Base-by-base conservation (phyloP, 345 rosid genomes). In the Eucalyptus camaldulensis region DNA sequence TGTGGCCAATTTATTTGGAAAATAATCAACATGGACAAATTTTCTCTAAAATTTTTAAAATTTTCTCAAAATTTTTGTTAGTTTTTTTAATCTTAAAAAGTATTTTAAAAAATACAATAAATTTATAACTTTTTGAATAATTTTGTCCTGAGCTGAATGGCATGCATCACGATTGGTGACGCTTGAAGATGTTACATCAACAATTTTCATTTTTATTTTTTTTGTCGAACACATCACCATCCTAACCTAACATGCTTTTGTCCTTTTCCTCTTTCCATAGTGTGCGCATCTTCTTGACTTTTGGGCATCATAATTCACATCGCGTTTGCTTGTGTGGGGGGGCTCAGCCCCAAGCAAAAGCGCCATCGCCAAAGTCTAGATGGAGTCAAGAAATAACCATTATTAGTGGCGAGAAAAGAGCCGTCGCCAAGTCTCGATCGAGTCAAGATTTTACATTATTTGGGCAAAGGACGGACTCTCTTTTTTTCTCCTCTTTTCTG, bases 1-100 rank as follows among this genome's bases (percentile, higher is more conserved):
- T 7, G 0, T 53, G 3, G 5, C 6, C 21, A 14, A 0, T 14
- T 65, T 14, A 16, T 15, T 7, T 56, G 13, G 21, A 65, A 65
- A n/a, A n/a, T 65, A 0, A 1, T 8, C 8, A 9, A 14, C 0
- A 0, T 10, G 3, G 13, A 4, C 29, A 56, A 9, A 22, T 56
- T 56, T 54, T 56, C 5, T 56, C 2, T 13, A 49, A 14, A 49
- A 17, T 49, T 58, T 58, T 56, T 24, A 22, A 9, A 51, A 51
- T 19, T 0, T 51, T 51, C 8, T 51, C 4, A 4, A 54, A 54
- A 19, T 8, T 56, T 56, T 56, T 6, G 25, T 10, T 56, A 27
- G 13, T 27, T 11, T 27, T 62, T 4, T 62, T 62, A 27, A 62
- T 60, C 2, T 6, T 27, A 53, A 21, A 8, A 53, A 8, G 8